Evolutionary conservation across 306 rosid species (phyloP), one percentile per base, ranked within the genome.

Genomic region (Sesbania bispinosa): DNA sequence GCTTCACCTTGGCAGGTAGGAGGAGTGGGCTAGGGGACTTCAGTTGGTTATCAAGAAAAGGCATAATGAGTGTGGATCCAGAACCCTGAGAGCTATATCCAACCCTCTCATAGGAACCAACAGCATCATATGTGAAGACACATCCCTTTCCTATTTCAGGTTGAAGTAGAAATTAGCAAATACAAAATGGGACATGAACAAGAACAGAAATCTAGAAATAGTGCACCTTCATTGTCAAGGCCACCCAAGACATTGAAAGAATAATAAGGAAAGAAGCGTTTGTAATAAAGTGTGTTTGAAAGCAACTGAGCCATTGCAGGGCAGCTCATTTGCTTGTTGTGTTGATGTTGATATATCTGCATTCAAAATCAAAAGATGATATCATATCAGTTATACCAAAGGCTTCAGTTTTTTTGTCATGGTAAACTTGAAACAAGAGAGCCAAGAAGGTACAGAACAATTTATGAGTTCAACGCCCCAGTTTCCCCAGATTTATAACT

Each of bases 291-390:
- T 4, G 99, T 94, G 82, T 94, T 94, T 8, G 99, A 94, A 64
- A 94, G 96, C 65, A 94, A 76, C 74, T 94, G 99, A 67, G 85
- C 99, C 99, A 94, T 91, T 4, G 91, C 98, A 67, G 98, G 97
- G 88, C 98, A 93, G 83, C 98, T 93, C 98, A 93, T 93, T 81
- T 93, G 97, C 61, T 93, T 93, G 91, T 93, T 93, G 80, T 93
- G 98, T 48, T 93, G 98, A 78, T 93, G 98, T 72, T 93, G 98
- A 77, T 93, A 93, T 58, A 79, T 88, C 98, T 93, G 90, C 73
- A 71, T 15, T 41, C 63, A 71, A 23, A 53, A 61, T 62, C 55
- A 48, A 69, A 45, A 16, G 38, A 57, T 4, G 55, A 33, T 30
- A 41, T 52, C 36, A 48, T 33, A 19, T 33, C 47, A 69, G 53